Evolutionary conservation across 345 rosid species (phyloP), one percentile per base, ranked within the genome.

Genomic region (Pugionium cornutum): DNA sequence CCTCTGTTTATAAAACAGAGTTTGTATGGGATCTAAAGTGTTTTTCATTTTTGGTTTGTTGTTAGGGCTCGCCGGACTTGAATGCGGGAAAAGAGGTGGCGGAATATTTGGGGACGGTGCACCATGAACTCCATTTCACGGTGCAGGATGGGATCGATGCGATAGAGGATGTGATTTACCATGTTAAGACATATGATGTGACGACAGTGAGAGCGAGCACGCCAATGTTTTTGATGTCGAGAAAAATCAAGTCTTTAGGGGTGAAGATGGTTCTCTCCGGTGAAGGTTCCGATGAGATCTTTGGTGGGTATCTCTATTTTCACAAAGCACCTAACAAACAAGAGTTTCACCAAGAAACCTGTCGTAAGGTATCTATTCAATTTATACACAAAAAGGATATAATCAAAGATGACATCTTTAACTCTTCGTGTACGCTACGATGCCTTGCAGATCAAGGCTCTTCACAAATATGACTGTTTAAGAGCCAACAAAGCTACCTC

Each of bases 211-310:
- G 97, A 73, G 98, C 97, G 26, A 88, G 96, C 70, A 88, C 91
- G 1, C 98, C 97, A 0, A 92, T 92, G 97, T 92, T 92, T 51
- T 86, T 89, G 7, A 84, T 92, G 94, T 71, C 97, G 1, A 72
- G 98, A 5, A 92, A 89, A 86, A 92, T 92, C 33, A 92, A 92
- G 81, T 82, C 98, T 4, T 80, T 88, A 3, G 97, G 98, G 18
- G 96, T 92, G 30, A 92, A 92, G 85, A 89, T 89, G 98, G 98
- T 92, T 68, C 77, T 92, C 41, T 92, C 98, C n/a, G 96, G 96
- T 45, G 98, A 92, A 75, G 98, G 97, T 18, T 78, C 97, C 1
- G 97, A 92, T 56, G 98, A 92, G 83, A 68, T 92, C 34, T 88
- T 92, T 47, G 98, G 98, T 54, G 98, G 98, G 4, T 94, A 94